Evolutionary conservation across 345 rosid species (phyloP), one percentile per base, ranked within the genome.

Genomic region (Ricinus communis): DNA sequence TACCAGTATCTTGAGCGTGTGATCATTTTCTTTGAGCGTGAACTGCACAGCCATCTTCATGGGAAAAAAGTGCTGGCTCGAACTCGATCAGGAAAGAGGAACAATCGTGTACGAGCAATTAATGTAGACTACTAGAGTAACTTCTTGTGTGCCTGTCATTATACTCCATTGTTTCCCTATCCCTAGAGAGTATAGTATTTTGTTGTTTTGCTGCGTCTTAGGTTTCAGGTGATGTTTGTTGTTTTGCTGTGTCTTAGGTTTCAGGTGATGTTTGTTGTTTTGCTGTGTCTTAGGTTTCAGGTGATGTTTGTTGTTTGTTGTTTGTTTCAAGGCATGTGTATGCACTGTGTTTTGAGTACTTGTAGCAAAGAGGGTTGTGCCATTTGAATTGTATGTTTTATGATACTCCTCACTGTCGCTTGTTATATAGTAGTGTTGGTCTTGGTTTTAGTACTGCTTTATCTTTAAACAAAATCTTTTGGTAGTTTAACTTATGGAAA

Each of bases 21-120:
- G 30, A 62, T 71, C 10, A 21, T 63, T 4, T 0, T 3, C 1
- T 33, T 1, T 38, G n/a, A 24, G 25, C 67, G 25, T 6, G 2
- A 24, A 38, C 38, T 71, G 33, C 33, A 62, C 36, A 51, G 51
- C 50, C 57, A 71, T 27, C 56, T 71, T 18, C 45, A 71, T 71
- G 74, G 68, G 14, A 71, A 62, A 43, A 52, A 43, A 45, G 64
- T 63, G 33, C 46, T 54, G 5, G 55, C 36, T 18, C 46, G 46
- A 33, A 25, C 31, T 36, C 49, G 22, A 43, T 43, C 47, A 21
- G 50, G 47, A 14, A 36, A 27, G 7, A 47, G 68, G 16, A 2
- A 9, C 55, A 38, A 61, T 61, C 55, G 55, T 31, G 22, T 33
- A 9, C 8, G 64, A 33, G 45, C 6, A 30, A n/a, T n/a, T n/a